Conservation (phyloP, 805 yeast species). For the Ogataea dorogensis region DNA sequence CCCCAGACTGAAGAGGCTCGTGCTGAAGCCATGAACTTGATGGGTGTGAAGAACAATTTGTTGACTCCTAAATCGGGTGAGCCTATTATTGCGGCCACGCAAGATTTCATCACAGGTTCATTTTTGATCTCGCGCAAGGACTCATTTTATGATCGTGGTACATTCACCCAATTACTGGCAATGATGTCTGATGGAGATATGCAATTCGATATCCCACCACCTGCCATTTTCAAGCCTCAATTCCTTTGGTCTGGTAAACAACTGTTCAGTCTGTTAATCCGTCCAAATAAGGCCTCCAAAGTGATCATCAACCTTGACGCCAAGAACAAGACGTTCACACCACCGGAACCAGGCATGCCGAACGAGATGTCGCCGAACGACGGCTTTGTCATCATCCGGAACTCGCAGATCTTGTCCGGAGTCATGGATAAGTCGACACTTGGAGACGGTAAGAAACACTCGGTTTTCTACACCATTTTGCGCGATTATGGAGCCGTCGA, state of each 20-base stretch:
- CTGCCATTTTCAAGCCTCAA: constrained; percentile 86
- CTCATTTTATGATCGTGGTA: constrained; percentile 84
- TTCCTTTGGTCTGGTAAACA: constrained; percentile 98
- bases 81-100: constrained; percentile 99
- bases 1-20: constrained; percentile 99
- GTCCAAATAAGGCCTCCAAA: constrained; percentile 72
- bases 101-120: constrained; percentile 97
- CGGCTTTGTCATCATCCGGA: constrained; percentile 88
- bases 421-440: constrained; percentile 94
- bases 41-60: constrained; percentile 96
- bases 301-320: constrained; percentile 92
- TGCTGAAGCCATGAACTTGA: constrained; percentile 95
- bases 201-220: constrained; percentile 94
- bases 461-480: constrained; percentile 90
- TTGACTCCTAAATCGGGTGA: constrained; percentile 98
- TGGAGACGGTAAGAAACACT: constrained; percentile 98
- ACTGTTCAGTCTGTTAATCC: constrained; percentile 81
- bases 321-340: constrained; percentile 82
- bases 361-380: constrained; percentile 97
- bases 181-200: constrained; percentile 94
- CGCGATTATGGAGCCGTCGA: constrained; percentile 97
- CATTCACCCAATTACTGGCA: constrained; percentile 75
- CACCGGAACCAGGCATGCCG: constrained; percentile 72
- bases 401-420: constrained; percentile 85
- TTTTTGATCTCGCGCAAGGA: constrained; percentile 91